phyloP scores from a whole-genome alignment of 495 filamentous ascomycete species.

The Emericellopsis terricola region DNA sequence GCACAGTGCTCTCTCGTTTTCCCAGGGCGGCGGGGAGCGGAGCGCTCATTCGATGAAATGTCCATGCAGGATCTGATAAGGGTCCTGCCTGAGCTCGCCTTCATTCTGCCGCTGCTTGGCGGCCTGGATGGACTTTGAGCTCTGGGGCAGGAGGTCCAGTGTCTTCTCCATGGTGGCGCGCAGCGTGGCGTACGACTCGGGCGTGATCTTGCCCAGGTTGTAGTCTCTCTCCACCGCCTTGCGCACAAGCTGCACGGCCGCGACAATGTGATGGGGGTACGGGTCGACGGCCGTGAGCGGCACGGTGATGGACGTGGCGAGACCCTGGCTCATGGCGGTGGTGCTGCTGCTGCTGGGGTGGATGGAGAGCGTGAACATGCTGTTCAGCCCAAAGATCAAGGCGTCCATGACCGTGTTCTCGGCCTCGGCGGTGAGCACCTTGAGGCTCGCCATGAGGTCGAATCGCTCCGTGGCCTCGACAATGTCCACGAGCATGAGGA shows the following conservation, averaged over 20 bases:
- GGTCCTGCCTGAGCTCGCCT: no score
- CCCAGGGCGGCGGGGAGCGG: no score
- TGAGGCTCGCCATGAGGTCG: not conserved
- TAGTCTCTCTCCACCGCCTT: slow-evolving; percentile 1
- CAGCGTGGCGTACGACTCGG: not conserved
- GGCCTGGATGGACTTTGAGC: slow-evolving; percentile 2
- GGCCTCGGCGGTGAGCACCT: not conserved
- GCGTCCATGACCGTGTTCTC: slow-evolving; percentile 2
- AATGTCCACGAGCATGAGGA: not conserved
- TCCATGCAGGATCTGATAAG: not conserved
- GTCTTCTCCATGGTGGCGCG: not conserved
- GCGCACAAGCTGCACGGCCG: not conserved
- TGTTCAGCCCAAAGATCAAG: slow-evolving; percentile 1
- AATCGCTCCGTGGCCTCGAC: not conserved
- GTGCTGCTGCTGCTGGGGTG: not conserved
- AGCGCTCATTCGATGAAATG: not conserved
- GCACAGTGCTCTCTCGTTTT: no score
- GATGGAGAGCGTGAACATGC: not conserved
- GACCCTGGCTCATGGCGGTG: not conserved
- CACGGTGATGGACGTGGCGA: not conserved
- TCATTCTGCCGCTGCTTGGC: not conserved
- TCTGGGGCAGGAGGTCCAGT: not conserved
- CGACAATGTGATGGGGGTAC: slow-evolving; percentile 1
- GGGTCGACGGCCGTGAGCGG: not conserved
- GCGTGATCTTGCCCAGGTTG: not conserved